A percentile compares a stretch with the other conserved stretches of the same genome.
phyloP scores from a whole-genome alignment of 2,329 filamentous ascomycete genomes.

The Penicillium oxalicum region DNA sequence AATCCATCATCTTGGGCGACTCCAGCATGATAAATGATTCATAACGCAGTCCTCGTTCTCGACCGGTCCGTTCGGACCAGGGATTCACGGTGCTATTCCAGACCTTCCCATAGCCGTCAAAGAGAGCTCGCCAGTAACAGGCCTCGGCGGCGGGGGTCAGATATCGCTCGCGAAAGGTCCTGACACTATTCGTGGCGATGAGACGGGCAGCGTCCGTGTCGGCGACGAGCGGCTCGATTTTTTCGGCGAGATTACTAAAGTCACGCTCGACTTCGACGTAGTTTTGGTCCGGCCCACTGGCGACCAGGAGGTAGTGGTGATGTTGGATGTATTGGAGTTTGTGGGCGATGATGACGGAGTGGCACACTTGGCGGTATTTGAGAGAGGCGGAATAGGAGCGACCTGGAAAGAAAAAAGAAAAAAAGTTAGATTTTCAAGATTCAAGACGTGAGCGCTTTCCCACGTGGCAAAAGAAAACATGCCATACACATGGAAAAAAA shows the following conservation, averaged over 20 bases:
- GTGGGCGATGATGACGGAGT: constrained; percentile 45
- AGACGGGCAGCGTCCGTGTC: constrained; percentile 35
- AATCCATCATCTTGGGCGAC: constrained; percentile 23
- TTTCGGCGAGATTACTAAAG: constrained; percentile 50
- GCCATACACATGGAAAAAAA: too few relatives aligned
- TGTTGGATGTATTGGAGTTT: constrained; percentile 45
- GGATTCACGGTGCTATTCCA: constrained; percentile 17
- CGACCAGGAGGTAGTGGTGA: constrained; percentile 41
- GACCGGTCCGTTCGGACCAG: constrained; percentile 8
- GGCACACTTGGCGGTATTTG: constrained; percentile 47
- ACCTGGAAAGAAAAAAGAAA: constrained; percentile 13
- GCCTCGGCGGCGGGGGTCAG: constrained; percentile 47
- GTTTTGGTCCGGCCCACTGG: constrained; percentile 43
- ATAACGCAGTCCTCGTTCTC: constrained; percentile 24
- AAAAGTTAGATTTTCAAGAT: background rate
- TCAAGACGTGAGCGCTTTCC: too few relatives aligned
- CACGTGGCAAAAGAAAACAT: too few relatives aligned
- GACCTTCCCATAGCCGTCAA: constrained; percentile 27
- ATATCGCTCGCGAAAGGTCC: constrained; percentile 45
- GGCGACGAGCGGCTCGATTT: constrained; percentile 34
- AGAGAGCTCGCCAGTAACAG: constrained; percentile 48
- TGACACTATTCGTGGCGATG: constrained; percentile 45
- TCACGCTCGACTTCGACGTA: constrained; percentile 44
- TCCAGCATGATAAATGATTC: constrained; percentile 29
- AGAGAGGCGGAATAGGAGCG: constrained; percentile 46